Conservation (phyloP, 495 filamentous ascomycete genomes). For the Viridothelium virens region DNA sequence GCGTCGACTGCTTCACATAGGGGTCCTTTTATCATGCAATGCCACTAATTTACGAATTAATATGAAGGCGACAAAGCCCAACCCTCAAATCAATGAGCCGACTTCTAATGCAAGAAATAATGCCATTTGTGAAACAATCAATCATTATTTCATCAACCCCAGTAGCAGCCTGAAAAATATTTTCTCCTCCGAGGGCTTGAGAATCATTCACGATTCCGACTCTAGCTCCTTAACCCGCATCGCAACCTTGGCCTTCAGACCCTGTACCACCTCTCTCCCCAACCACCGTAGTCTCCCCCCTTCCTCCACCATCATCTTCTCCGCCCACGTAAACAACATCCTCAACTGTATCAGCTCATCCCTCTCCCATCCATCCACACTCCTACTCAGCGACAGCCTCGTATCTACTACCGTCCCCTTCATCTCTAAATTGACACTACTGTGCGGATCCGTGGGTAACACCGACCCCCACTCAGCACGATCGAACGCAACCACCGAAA, state of each 20-base stretch:
- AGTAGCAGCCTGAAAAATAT: background rate
- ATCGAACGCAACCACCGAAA: slow-evolving; percentile 48
- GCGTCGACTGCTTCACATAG: no score
- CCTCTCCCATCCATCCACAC: slow-evolving; percentile 51
- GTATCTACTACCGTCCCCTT: slow-evolving; percentile 68
- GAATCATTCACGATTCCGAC: background rate
- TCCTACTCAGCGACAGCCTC: slow-evolving; percentile 60
- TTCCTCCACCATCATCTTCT: slow-evolving; percentile 38
- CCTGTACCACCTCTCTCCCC: slow-evolving; percentile 33
- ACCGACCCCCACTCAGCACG: slow-evolving; percentile 70
- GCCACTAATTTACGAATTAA: no score
- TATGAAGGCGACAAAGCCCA: no score
- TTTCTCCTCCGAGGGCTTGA: background rate
- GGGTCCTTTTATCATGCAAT: no score
- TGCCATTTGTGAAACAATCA: no score
- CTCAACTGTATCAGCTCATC: slow-evolving; percentile 69
- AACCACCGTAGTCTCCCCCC: slow-evolving; percentile 36
- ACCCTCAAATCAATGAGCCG: no score
- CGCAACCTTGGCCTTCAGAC: slow-evolving; percentile 36
- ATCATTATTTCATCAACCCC: no score
- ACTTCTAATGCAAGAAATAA: no score
- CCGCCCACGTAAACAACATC: slow-evolving; percentile 76
- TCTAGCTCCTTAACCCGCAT: slow-evolving; percentile 37
- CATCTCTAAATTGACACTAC: slow-evolving; percentile 29
- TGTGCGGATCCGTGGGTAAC: slow-evolving; percentile 48